Percentiles rank a stretch among this genome's conserved stretches.
Evolutionary conservation across 768 basidiomycete genomes (phyloP).

Genomic region (Trametes gibbosa): DNA sequence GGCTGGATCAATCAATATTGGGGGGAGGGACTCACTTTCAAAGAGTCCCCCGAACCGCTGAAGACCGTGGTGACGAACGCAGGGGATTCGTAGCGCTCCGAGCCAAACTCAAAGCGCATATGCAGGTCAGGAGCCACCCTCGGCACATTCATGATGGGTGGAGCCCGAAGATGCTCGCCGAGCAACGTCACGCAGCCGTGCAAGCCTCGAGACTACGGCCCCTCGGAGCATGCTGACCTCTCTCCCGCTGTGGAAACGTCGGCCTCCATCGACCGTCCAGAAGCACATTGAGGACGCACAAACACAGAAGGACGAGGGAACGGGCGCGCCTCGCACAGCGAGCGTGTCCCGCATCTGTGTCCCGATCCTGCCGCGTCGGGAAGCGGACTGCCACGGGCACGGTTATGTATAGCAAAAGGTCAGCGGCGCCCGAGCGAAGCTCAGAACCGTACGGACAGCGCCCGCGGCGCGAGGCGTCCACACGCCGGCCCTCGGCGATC

Average conservation of each 20-base stretch:
- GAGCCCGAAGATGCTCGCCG: not conserved
- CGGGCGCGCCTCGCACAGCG: too few species aligned
- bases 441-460: not conserved
- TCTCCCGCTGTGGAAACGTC: not conserved
- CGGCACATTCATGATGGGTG: not conserved
- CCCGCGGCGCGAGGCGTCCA: not conserved
- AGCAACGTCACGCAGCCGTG: not conserved
- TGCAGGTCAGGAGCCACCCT: too few species aligned
- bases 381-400: not conserved
- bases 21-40: too few species aligned
- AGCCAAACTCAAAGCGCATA: too few species aligned
- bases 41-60: too few species aligned
- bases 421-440: slow-evolving; percentile 7
- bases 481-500: not conserved
- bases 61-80: too few species aligned
- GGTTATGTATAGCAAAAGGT: slow-evolving; percentile 2
- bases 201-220: too few species aligned
- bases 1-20: too few species aligned
- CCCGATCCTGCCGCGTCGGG: not conserved
- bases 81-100: too few species aligned
- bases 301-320: not conserved
- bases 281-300: not conserved
- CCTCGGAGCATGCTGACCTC: not conserved
- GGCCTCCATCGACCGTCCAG: not conserved
- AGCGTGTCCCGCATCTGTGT: not conserved